Conservation (phyloP, 1,284 basidiomycete species). For the Mycosarcoma maydis region DNA sequence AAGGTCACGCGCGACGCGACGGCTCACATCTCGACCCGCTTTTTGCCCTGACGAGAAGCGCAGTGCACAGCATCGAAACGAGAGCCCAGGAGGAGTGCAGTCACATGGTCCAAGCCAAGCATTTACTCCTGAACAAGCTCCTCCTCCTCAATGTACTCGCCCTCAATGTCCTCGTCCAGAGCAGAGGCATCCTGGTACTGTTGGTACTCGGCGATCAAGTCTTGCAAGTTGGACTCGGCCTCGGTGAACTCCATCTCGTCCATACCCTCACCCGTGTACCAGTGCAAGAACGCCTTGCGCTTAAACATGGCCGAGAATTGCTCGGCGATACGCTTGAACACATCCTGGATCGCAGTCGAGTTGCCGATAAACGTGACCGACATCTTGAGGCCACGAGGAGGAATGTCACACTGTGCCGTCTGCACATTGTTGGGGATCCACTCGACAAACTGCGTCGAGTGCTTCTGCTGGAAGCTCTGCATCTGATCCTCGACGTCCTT, state of each 20-base stretch:
- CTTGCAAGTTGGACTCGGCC: constrained; percentile 67
- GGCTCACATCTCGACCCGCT: constrained; percentile 5
- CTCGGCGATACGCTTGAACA: constrained; percentile 66
- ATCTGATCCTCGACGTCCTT: constrained; percentile 70
- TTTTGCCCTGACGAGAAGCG: background rate
- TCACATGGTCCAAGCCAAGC: background rate
- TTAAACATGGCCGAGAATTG: constrained; percentile 67
- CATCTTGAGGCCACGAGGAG: constrained; percentile 65
- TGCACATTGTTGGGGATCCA: constrained; percentile 67
- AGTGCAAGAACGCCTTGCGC: constrained; percentile 68
- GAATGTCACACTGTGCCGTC: constrained; percentile 66
- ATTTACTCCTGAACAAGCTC: constrained; percentile 48
- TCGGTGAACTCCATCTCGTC: constrained; percentile 68
- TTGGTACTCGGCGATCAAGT: constrained; percentile 69
- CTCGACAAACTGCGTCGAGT: constrained; percentile 64
- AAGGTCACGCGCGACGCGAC: too few relatives aligned
- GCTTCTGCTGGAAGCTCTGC: constrained; percentile 64
- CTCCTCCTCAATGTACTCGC: constrained; percentile 59
- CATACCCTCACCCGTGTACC: constrained; percentile 68
- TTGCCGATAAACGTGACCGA: constrained; percentile 68
- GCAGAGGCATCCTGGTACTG: constrained; percentile 69
- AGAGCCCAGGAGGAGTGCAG: too few relatives aligned
- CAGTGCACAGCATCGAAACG: constrained; percentile 12
- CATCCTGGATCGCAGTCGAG: constrained; percentile 66
- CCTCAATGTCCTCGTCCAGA: constrained; percentile 68